These are phyloP conservation scores for Paxillus involutus DNA, from an alignment of 768 basidiomycete genomes.

Conservation along the genomic window DNA sequence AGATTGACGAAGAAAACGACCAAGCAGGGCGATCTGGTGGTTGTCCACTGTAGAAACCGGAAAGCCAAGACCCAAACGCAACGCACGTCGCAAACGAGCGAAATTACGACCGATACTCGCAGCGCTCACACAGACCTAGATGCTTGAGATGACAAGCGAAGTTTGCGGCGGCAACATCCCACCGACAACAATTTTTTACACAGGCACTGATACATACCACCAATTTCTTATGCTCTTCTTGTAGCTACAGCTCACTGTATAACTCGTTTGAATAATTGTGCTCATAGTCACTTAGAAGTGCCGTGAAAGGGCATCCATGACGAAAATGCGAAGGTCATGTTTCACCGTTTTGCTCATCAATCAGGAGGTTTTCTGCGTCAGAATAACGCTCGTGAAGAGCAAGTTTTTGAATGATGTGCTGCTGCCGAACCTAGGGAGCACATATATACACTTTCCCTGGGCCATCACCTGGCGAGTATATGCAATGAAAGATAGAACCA, in stretches of 20 bases:
- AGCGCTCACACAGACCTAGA: constrained; percentile 20
- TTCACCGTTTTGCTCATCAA: constrained; percentile 5
- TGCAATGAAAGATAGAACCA: background rate
- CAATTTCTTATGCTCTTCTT: constrained; percentile 5
- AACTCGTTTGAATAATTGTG: background rate
- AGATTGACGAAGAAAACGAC: constrained; percentile 24
- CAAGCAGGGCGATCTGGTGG: constrained; percentile 12
- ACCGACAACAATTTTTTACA: constrained; percentile 25
- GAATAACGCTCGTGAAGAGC: background rate
- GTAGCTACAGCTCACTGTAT: constrained; percentile 16
- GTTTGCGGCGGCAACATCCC: constrained; percentile 17
- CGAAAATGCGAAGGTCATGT: background rate
- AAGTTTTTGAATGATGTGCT: background rate
- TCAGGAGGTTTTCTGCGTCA: constrained; percentile 10
- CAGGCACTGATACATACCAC: constrained; percentile 11
- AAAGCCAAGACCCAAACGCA: constrained; percentile 16
- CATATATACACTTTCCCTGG: background rate
- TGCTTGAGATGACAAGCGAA: constrained; percentile 22
- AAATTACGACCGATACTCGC: constrained; percentile 15
- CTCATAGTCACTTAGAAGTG: background rate
- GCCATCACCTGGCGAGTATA: background rate
- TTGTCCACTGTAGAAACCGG: constrained; percentile 18
- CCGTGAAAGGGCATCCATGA: background rate
- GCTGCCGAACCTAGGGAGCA: background rate
- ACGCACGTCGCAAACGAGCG: constrained; percentile 22